Evolutionary conservation across 2,329 filamentous ascomycete species (phyloP), one percentile per base, ranked within the genome.

Genomic region (Neopestalotiopsis sp.): DNA sequence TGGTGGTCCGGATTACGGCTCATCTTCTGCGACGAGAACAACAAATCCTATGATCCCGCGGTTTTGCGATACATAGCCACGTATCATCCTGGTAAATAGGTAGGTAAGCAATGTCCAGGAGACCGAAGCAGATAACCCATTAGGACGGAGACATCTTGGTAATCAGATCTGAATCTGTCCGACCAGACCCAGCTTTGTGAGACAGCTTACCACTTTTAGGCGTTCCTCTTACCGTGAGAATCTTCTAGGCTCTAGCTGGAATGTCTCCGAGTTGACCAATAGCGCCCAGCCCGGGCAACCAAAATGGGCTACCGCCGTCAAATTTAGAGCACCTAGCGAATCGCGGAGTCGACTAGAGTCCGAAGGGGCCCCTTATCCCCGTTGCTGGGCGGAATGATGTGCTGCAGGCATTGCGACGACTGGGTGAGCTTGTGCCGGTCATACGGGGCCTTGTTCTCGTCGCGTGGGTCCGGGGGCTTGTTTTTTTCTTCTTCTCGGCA

Each of bases 151-250:
- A 52, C 45, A 52, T 61, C 59, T 61, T 42, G 30, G 59, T 61
- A 61, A 61, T 61, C 59, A 17, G 28, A 38, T 61, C n/a, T 61
- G 59, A 40, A 61, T 61, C n/a, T 34, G n/a, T 61, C 32, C 59
- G 59, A 34, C 17, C 32, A 24, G 30, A 30, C 14, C 28, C 13
- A 34, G 28, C 59, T 34, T 34, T 38, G 20, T 40, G 28, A 61
- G 32, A 40, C 59, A 40, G 59, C 59, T 61, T 61, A 61, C 59
- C 13, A 6, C 30, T 14, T 38, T 28, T 34, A 34, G 30, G 28
- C 59, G 30, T 61, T 20, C 17, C 6, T 20, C n/a, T 7, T 17
- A 52, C 45, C 17, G n/a, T 34, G 59, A 34, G 28, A 61, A 30
- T 34, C 28, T 34, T 61, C 32, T 61, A 61, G 59, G 24, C 24